These are phyloP conservation scores for Wickerhamiella lipophila DNA, from an alignment of 805 yeast genomes.

Conservation along the genomic window DNA sequence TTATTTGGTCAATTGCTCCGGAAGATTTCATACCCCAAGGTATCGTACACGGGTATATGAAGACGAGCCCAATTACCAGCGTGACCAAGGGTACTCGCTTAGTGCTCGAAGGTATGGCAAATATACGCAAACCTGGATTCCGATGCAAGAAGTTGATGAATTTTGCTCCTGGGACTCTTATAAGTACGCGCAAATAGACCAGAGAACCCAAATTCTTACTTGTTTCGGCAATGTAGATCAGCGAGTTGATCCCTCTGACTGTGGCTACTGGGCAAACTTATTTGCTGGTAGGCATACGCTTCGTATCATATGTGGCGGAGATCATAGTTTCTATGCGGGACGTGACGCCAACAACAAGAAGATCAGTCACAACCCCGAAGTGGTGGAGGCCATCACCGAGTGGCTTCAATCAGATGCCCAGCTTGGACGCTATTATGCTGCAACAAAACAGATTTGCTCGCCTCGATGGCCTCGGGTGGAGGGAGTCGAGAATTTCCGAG, in stretches of 20 bases:
- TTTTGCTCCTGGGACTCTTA: slow-evolving; percentile 26
- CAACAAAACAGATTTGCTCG: slow-evolving; percentile 27
- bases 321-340: slow-evolving; percentile 77
- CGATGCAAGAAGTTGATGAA: slow-evolving; percentile 32
- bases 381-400: slow-evolving; percentile 36
- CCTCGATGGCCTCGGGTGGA: slow-evolving; percentile 52
- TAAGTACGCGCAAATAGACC: slow-evolving; percentile 12
- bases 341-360: slow-evolving; percentile 15
- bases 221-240: slow-evolving; percentile 60
- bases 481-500: slow-evolving; percentile 64
- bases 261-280: slow-evolving; percentile 43
- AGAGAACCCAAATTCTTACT: slow-evolving; percentile 43
- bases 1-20: slow-evolving; percentile 56
- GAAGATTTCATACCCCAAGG: slow-evolving; percentile 37
- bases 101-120: slow-evolving; percentile 41
- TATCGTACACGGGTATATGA: slow-evolving; percentile 10
- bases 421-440: slow-evolving; percentile 37
- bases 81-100: slow-evolving; percentile 29
- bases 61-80: slow-evolving; percentile 6
- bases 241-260: slow-evolving; percentile 53
- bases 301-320: slow-evolving; percentile 51
- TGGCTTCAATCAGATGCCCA: slow-evolving; percentile 38
- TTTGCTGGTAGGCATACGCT: slow-evolving; percentile 49
- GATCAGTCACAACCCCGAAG: slow-evolving; percentile 48
- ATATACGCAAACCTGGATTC: slow-evolving; percentile 32